phyloP scores from a whole-genome alignment of 345 rosid genomes.

The Anacardium occidentale region DNA sequence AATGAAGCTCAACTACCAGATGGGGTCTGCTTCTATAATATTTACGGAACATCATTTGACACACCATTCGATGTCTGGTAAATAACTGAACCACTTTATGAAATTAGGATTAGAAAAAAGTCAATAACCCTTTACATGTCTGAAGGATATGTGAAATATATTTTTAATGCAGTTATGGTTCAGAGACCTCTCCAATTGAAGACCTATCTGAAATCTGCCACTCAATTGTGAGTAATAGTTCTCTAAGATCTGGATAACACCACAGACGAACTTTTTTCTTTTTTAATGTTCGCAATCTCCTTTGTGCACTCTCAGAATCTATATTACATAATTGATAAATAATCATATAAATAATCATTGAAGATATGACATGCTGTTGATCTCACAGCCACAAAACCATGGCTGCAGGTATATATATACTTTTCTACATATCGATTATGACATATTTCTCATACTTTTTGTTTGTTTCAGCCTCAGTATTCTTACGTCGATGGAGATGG shows the following conservation, averaged over 20 bases:
- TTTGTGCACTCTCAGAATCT: too few species aligned
- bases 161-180: constrained; percentile 65
- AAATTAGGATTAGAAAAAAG: constrained; percentile 1
- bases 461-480: constrained; percentile 60
- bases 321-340: too few species aligned
- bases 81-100: constrained; percentile 13
- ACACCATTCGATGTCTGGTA: constrained; percentile 89
- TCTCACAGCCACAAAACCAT: neutral
- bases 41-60: constrained; percentile 71
- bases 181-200: constrained; percentile 63
- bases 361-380: neutral
- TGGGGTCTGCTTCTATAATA: constrained; percentile 73
- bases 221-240: constrained; percentile 51
- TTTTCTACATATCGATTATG: neutral
- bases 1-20: constrained; percentile 58
- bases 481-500: constrained; percentile 90
- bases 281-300: too few species aligned
- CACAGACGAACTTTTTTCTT: too few species aligned
- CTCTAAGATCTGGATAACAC: neutral
- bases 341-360: too few species aligned
- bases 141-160: constrained; percentile 13
- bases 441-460: neutral
- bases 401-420: neutral
- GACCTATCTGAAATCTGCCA: constrained; percentile 87
- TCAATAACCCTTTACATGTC: neutral